phyloP scores from a whole-genome alignment of 1,284 basidiomycete species.

The Ustilago vetiveriae region DNA sequence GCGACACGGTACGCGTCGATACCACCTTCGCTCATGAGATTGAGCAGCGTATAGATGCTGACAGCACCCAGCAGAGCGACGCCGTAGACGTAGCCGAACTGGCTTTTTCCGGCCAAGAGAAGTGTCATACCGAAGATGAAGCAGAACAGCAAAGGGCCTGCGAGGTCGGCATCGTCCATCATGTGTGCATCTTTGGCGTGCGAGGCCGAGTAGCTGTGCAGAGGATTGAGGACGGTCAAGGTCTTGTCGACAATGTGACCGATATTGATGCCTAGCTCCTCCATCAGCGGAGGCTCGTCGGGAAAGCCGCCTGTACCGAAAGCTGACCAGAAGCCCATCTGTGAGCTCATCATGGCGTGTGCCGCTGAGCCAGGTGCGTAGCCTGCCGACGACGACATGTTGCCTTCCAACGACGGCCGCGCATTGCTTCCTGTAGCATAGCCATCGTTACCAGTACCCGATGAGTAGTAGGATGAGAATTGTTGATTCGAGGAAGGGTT shows the following conservation, averaged over 20 bases:
- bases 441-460: constrained; percentile 27
- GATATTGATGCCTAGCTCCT: constrained; percentile 95
- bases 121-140: constrained; percentile 73
- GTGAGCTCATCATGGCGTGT: constrained; percentile 53
- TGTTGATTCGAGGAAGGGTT: constrained; percentile 24
- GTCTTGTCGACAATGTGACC: constrained; percentile 93
- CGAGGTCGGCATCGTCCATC: constrained; percentile 99
- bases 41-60: constrained; percentile 94
- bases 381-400: constrained; percentile 50
- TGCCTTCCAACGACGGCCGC: constrained; percentile 55
- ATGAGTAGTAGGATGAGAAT: constrained; percentile 42
- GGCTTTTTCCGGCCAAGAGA: constrained; percentile 90
- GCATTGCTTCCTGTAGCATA: constrained; percentile 42
- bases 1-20: constrained; percentile 97
- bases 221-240: constrained; percentile 91
- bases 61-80: constrained; percentile 91
- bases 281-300: constrained; percentile 65
- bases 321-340: constrained; percentile 62
- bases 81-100: constrained; percentile 99
- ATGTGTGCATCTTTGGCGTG: constrained; percentile 79
- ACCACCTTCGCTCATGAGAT: constrained; percentile 93
- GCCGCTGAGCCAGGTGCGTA: constrained; percentile 45
- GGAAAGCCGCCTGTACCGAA: constrained; percentile 66
- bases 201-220: constrained; percentile 74
- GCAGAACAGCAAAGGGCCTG: constrained; percentile 93